Base-by-base conservation (phyloP, 2,329 filamentous ascomycete genomes). In the Phaeoacremonium minimum region DNA sequence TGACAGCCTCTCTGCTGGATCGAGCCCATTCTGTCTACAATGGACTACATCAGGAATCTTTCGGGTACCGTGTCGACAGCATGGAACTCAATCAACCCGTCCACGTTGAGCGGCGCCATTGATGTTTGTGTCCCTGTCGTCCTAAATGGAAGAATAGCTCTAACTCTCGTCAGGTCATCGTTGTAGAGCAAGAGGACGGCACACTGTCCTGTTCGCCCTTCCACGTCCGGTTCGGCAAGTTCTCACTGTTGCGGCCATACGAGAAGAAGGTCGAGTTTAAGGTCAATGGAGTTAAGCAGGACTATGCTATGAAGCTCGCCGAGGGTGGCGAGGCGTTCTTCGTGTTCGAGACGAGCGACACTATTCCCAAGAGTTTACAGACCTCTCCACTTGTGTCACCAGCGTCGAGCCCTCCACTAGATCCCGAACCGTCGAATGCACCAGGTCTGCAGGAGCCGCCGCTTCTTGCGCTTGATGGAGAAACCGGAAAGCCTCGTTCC, bases 21-120 rank as follows among this genome's bases (percentile, higher is more conserved):
- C 13, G 35, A 31, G 17, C n/a, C 15, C 19, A 33, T 18, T 30
- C 26, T 43, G 44, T 47, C 52, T 56, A 71, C 61, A 45, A 97
- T 97, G 93, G 90, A 97, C 74, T 97, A 97, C 85, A 90, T 97
- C 50, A 80, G 93, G 50, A 95, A 90, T 56, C 79, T 97, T 52
- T 93, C 88, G 63, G 90, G 90, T 60, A 94, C 89, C 35, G 91
- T 98, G 53, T 95, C 90, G 51, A 96, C 93, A 68, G 91, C 93
- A 62, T 98, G 93, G 93, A 98, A 98, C 66, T 96, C 90, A 17
- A 95, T 98, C 73, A 98, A 98, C 63, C 93, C 93, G 34, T 89
- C 93, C 30, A 98, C 93, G 11, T 78, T 98, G 39, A 95, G 88
- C 67, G 93, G 93, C 56, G 93, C 93, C 56, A 97, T 98, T 67